Percentiles rank a stretch among this genome's conserved stretches.
Evolutionary conservation across 2,329 filamentous ascomycete genomes (phyloP).

Genomic region (Trichoderma cornu-damae): DNA sequence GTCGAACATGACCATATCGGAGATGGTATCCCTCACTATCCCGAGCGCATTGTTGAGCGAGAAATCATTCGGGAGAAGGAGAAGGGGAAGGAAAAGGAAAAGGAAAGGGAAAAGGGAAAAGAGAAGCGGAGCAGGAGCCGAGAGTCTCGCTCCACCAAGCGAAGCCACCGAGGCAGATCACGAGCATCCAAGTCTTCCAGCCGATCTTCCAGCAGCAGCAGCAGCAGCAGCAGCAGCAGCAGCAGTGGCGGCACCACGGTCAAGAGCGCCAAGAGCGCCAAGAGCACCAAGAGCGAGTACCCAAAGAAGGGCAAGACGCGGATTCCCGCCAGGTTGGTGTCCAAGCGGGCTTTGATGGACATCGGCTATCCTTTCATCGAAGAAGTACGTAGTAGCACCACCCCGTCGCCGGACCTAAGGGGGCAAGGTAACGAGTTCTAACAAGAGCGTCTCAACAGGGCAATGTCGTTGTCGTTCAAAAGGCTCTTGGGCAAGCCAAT

Average conservation of each 20-base stretch:
- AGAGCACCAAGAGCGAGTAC: conserved; percentile 49
- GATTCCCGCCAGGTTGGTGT: conserved; percentile 75
- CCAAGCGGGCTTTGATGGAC: conserved; percentile 74
- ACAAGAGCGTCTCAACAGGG: conserved; percentile 48
- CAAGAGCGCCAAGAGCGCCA: conserved; percentile 50
- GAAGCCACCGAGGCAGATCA: conserved; percentile 38
- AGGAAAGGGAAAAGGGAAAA: no score
- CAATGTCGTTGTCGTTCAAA: conserved; percentile 72
- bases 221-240: conserved; percentile 32
- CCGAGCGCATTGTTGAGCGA: conserved; percentile 56
- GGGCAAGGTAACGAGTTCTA: conserved; percentile 20
- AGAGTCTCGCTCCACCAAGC: conserved; percentile 36
- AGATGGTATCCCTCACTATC: conserved; percentile 48
- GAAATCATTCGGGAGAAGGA: conserved; percentile 48
- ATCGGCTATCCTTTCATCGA: conserved; percentile 81
- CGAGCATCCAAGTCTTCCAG: conserved; percentile 39
- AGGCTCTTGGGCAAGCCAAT: conserved; percentile 81
- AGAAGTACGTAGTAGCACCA: conserved; percentile 52
- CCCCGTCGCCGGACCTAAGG: background rate
- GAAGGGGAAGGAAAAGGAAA: conserved; percentile 15
- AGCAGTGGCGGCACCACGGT: conserved; percentile 47
- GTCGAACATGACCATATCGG: conserved; percentile 63
- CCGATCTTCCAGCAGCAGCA: conserved; percentile 44
- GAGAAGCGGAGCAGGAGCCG: conserved; percentile 41
- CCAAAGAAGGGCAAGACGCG: conserved; percentile 85